These are phyloP conservation scores for Fusarium sp. DNA, from an alignment of 2,329 filamentous ascomycete species.

Conservation along the genomic window DNA sequence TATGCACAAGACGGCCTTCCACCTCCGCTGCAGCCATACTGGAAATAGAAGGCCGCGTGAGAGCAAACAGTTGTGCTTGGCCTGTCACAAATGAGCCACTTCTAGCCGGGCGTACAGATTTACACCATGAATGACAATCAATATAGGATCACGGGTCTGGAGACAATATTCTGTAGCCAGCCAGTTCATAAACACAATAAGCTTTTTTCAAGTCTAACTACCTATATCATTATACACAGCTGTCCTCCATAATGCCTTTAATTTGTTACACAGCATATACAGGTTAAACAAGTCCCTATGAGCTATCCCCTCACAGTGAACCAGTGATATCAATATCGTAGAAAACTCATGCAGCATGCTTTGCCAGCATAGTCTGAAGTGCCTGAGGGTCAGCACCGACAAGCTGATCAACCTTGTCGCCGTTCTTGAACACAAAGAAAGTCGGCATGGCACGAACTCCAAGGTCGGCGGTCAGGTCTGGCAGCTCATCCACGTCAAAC, in stretches of 20 bases:
- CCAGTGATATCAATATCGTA: neutral
- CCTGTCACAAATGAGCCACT: neutral
- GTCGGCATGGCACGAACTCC: conserved; percentile 93
- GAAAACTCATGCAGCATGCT: conserved; percentile 20
- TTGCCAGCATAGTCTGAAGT: conserved; percentile 36
- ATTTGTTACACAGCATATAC: conserved; percentile 1
- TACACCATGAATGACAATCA: neutral
- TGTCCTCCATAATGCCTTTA: neutral
- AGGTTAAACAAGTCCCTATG: neutral
- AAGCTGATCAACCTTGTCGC: conserved; percentile 78
- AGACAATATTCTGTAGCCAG: neutral
- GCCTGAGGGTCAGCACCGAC: conserved; percentile 81
- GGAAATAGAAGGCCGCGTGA: conserved; percentile 32
- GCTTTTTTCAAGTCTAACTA: conserved; percentile 10
- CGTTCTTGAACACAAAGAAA: conserved; percentile 86
- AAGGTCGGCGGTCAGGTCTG: conserved; percentile 81
- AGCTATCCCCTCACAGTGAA: neutral
- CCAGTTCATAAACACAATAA: neutral
- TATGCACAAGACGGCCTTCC: conserved; percentile 20
- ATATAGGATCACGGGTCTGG: neutral
- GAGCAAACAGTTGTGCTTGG: conserved; percentile 9
- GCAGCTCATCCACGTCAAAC: conserved; percentile 88
- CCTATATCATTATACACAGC: conserved; percentile 28
- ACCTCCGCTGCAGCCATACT: conserved; percentile 18
- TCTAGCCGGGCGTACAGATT: conserved; percentile 9